A percentile compares a stretch with the other conserved stretches of the same genome.
Conservation (phyloP, 2,329 filamentous ascomycete species). For the Talaromyces sp. region DNA sequence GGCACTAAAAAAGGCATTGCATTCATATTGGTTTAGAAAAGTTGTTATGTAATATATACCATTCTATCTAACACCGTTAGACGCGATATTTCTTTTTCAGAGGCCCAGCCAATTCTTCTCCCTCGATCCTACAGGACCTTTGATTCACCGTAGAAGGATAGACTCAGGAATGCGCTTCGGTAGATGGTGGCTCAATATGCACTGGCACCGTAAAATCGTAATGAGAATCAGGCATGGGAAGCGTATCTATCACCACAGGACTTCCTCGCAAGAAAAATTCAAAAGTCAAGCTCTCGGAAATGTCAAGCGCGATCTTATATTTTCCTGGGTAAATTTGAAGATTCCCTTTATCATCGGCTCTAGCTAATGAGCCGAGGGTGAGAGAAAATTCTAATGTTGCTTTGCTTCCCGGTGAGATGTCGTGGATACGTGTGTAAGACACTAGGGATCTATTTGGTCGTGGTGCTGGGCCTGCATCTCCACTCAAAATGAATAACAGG, state of each 20-base stretch:
- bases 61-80: too few species aligned
- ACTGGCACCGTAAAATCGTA: constrained; percentile 1
- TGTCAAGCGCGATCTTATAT: constrained; percentile 19
- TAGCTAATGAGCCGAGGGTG: constrained; percentile 19
- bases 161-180: neutral
- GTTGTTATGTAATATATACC: too few species aligned
- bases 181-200: neutral
- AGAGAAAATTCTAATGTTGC: constrained; percentile 8
- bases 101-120: neutral
- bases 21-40: too few species aligned
- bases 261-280: neutral
- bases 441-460: constrained; percentile 18
- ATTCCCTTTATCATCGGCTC: constrained; percentile 20
- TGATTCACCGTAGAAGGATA: neutral
- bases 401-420: neutral
- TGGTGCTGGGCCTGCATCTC: constrained; percentile 22
- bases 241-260: neutral
- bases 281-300: neutral
- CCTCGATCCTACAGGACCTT: neutral
- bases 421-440: constrained; percentile 17
- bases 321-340: constrained; percentile 19
- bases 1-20: too few species aligned
- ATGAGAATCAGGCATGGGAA: neutral
- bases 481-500: constrained; percentile 28
- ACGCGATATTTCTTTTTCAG: neutral